A percentile compares a stretch with the other conserved stretches of the same genome.
Conservation (phyloP, 1,284 basidiomycete species). For the Xerocomus nothofagi region DNA sequence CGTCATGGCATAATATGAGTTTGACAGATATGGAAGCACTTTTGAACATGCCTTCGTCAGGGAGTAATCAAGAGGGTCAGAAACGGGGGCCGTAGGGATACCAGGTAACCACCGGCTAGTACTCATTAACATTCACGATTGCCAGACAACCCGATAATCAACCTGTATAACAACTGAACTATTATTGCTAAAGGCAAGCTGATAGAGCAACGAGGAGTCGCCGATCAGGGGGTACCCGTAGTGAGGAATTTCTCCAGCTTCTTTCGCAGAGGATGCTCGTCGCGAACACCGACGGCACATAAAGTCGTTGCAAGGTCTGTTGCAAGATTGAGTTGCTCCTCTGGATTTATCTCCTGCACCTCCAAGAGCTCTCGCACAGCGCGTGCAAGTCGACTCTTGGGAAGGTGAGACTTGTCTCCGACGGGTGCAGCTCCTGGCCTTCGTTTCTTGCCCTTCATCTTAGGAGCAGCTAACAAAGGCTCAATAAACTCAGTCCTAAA, state of each 20-base stretch:
- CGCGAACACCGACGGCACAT: constrained; percentile 53
- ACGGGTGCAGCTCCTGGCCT: constrained; percentile 28
- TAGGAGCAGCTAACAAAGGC: constrained; percentile 64
- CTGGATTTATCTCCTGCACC: constrained; percentile 45
- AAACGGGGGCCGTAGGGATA: constrained; percentile 20
- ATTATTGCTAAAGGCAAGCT: not conserved
- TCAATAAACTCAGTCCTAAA: constrained; percentile 72
- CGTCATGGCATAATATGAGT: constrained; percentile 36
- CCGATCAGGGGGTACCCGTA: constrained; percentile 12
- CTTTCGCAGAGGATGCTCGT: constrained; percentile 64
- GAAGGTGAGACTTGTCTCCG: constrained; percentile 40
- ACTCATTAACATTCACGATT: not conserved
- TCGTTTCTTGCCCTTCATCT: constrained; percentile 56
- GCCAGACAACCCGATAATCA: constrained; percentile 5
- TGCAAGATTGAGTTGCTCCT: constrained; percentile 48
- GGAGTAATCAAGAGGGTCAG: constrained; percentile 28
- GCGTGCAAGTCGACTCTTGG: constrained; percentile 65
- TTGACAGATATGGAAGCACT: constrained; percentile 37
- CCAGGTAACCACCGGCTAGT: not conserved
- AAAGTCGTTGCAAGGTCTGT: constrained; percentile 52
- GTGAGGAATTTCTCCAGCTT: constrained; percentile 56
- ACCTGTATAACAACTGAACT: constrained; percentile 3
- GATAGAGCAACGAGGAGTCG: not conserved
- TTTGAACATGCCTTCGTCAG: constrained; percentile 27
- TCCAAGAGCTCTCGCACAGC: constrained; percentile 65